Conservation (phyloP, 108 stramenopile genomes). For the Licmophora abbreviata region DNA sequence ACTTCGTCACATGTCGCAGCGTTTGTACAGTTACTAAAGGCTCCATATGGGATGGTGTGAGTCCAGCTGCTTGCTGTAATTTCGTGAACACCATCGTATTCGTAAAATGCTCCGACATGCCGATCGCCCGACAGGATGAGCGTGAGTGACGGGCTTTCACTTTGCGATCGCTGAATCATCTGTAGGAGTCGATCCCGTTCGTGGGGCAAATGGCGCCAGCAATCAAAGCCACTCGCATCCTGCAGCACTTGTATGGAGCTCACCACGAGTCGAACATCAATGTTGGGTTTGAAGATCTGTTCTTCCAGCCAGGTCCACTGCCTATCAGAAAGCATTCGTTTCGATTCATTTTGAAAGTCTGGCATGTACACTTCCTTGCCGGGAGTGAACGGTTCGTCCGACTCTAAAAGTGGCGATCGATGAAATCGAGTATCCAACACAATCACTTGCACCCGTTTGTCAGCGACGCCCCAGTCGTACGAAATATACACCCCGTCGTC, state of each 20-base stretch:
- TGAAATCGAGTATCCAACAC: conserved; percentile 18
- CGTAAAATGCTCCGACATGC: conserved; percentile 20
- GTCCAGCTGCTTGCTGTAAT: conserved; percentile 20
- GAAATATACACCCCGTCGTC: conserved; percentile 10
- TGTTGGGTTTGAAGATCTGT: neutral
- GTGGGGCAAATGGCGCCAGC: conserved; percentile 14
- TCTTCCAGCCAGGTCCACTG: conserved; percentile 24
- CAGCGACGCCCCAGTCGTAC: conserved; percentile 4
- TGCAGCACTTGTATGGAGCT: conserved; percentile 17
- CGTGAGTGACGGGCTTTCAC: neutral
- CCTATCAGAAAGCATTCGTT: conserved; percentile 7
- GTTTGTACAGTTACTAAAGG: conserved; percentile 2
- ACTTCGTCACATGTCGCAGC: conserved; percentile 13
- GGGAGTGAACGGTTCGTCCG: neutral
- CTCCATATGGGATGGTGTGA: conserved; percentile 16
- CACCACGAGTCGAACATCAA: conserved; percentile 15
- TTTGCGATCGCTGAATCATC: neutral
- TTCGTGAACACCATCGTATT: conserved; percentile 1
- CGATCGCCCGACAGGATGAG: conserved; percentile 21
- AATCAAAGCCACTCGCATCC: conserved; percentile 7
- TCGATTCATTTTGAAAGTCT: neutral
- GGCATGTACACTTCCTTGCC: conserved; percentile 3
- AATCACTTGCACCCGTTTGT: conserved; percentile 11
- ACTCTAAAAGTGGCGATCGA: conserved; percentile 3
- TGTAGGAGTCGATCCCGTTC: conserved; percentile 9